phyloP scores from a whole-genome alignment of 2,329 filamentous ascomycete genomes.

The Aspergillus ochraceus region DNA sequence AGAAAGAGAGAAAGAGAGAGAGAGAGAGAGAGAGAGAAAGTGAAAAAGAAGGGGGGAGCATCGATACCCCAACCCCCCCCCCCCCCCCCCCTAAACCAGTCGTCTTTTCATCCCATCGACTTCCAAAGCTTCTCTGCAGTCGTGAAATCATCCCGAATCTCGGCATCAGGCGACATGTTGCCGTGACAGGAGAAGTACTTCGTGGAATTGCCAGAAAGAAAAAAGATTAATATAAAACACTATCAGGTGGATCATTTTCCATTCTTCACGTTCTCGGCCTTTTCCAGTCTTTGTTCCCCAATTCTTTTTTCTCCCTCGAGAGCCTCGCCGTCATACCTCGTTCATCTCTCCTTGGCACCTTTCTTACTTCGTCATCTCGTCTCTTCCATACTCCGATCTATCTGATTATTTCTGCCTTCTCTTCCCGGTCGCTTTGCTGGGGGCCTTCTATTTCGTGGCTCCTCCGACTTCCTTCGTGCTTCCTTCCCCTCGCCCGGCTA shows the following conservation, averaged over 20 bases:
- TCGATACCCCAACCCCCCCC: too few species aligned
- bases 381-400: background rate
- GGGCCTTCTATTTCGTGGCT: background rate
- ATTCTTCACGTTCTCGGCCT: background rate
- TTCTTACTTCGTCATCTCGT: slow-evolving; percentile 8
- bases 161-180: background rate
- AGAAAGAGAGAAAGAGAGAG: too few species aligned
- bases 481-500: slow-evolving; percentile 2
- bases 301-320: background rate
- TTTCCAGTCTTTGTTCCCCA: background rate
- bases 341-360: background rate
- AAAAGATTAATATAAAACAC: too few species aligned
- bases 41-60: too few species aligned
- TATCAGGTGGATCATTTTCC: background rate
- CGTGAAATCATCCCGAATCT: background rate
- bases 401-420: slow-evolving; percentile 3
- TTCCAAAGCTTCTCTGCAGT: background rate
- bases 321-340: background rate
- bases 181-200: background rate
- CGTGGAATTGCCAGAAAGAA: too few species aligned
- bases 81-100: too few species aligned
- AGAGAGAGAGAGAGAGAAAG: too few species aligned
- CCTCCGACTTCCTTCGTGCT: background rate
- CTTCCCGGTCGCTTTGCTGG: too few species aligned
- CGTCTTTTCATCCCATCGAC: too few species aligned